These are phyloP conservation scores for Lactarius akahatsu DNA, from an alignment of 768 basidiomycete genomes.

Conservation along the genomic window DNA sequence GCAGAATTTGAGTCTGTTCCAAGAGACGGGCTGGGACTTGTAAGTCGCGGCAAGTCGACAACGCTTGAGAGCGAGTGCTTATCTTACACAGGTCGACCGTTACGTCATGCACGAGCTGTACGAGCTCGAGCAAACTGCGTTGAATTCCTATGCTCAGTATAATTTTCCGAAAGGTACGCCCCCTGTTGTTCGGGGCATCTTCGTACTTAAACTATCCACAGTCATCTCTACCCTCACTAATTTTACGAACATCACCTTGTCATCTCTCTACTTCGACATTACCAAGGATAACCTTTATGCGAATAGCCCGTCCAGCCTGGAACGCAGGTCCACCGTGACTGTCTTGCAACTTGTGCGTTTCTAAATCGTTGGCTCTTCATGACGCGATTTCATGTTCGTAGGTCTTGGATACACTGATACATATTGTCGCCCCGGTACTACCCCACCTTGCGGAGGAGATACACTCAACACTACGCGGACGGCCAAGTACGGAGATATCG, in stretches of 20 bases:
- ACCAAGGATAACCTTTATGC: constrained; percentile 91
- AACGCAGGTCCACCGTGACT: constrained; percentile 65
- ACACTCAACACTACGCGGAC: constrained; percentile 40
- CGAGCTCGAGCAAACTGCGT: constrained; percentile 62
- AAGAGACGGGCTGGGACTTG: constrained; percentile 58
- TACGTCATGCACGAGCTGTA: constrained; percentile 86
- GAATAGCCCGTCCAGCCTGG: constrained; percentile 46
- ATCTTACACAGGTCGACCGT: constrained; percentile 61
- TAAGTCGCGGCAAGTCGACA: constrained; percentile 38
- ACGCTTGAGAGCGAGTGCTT: constrained; percentile 14
- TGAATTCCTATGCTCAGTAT: constrained; percentile 67
- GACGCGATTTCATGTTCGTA: constrained; percentile 33
- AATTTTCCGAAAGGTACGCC: constrained; percentile 79
- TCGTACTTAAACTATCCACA: constrained; percentile 35
- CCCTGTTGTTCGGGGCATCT: background rate
- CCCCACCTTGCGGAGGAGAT: constrained; percentile 94
- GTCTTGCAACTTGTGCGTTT: constrained; percentile 67
- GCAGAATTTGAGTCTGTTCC: constrained; percentile 38
- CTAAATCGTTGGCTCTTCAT: constrained; percentile 35
- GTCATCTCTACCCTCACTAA: constrained; percentile 70
- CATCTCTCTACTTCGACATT: constrained; percentile 89
- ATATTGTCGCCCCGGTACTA: constrained; percentile 77
- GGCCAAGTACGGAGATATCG: constrained; percentile 24
- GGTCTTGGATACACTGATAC: constrained; percentile 66
- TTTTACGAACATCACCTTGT: constrained; percentile 82